Conservation (phyloP, 2,329 filamentous ascomycete genomes). For the Pezicula rhizophila region DNA sequence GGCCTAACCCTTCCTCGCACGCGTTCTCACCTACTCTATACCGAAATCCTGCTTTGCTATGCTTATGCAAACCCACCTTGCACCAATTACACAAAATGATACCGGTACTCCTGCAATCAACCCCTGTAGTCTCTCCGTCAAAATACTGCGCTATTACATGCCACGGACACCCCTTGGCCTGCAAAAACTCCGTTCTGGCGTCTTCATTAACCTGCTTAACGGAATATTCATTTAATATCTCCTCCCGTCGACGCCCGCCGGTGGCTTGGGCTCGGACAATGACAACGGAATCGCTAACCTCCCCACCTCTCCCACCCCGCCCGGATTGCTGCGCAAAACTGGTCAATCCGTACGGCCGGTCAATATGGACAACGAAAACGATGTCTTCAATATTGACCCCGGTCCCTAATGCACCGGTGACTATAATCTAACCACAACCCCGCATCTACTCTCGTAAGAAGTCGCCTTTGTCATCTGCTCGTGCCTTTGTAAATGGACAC, state of each 20-base stretch:
- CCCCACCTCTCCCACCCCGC: constrained; percentile 5
- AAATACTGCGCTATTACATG: too few relatives aligned
- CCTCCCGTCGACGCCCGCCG: too few relatives aligned
- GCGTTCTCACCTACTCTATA: too few relatives aligned
- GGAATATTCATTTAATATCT: background rate
- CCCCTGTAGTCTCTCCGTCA: too few relatives aligned
- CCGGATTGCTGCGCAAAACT: constrained; percentile 9
- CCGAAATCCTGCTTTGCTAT: too few relatives aligned
- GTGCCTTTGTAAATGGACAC: constrained; percentile 4
- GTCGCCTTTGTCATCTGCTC: background rate
- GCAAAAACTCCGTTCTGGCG: too few relatives aligned
- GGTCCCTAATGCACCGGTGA: constrained; percentile 6
- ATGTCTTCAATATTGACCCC: constrained; percentile 7
- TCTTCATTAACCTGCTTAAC: background rate
- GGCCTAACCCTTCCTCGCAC: too few relatives aligned
- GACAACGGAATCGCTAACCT: constrained; percentile 8
- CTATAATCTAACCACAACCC: constrained; percentile 5
- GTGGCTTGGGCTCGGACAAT: background rate
- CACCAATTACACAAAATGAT: too few relatives aligned
- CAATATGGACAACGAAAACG: constrained; percentile 6
- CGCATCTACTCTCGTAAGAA: background rate
- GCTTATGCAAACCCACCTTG: too few relatives aligned
- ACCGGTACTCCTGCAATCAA: too few relatives aligned
- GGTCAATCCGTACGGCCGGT: constrained; percentile 8
- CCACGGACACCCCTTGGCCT: too few relatives aligned